phyloP scores from a whole-genome alignment of 805 yeast genomes.

The Wickerhamiella vanderwaltii region DNA sequence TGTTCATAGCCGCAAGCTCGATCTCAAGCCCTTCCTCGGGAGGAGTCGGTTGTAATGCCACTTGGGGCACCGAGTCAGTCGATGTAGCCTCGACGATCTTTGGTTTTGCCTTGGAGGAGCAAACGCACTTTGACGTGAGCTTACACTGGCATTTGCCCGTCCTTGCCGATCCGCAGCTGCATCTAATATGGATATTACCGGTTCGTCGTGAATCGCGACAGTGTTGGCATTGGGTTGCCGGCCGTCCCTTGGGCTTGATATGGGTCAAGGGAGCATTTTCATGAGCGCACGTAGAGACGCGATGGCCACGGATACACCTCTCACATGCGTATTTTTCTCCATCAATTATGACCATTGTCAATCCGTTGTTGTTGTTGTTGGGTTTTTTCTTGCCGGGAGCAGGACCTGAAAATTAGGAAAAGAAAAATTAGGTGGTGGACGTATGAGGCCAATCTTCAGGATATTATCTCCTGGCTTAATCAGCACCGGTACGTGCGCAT shows the following conservation, averaged over 20 bases:
- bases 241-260: conserved; percentile 96
- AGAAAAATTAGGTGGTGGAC: too few species aligned
- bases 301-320: conserved; percentile 88
- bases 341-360: conserved; percentile 68
- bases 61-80: background rate
- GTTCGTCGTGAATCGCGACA: conserved; percentile 36
- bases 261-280: conserved; percentile 79
- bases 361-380: background rate
- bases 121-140: conserved; percentile 7
- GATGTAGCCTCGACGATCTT: too few species aligned
- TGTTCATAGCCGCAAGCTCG: conserved; percentile 1
- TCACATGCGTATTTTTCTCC: conserved; percentile 96
- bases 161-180: conserved; percentile 26
- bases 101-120: conserved; percentile 11
- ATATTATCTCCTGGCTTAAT: too few species aligned
- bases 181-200: conserved; percentile 22
- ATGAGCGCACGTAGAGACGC: conserved; percentile 90
- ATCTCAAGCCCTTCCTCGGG: conserved; percentile 3
- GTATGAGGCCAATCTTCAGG: too few species aligned
- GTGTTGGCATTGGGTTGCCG: conserved; percentile 80
- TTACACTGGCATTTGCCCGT: conserved; percentile 9
- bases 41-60: background rate
- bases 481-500: too few species aligned
- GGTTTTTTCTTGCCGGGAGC: too few species aligned
- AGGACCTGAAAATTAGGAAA: too few species aligned